A percentile compares a stretch with the other conserved stretches of the same genome.
phyloP scores from a whole-genome alignment of 2,329 filamentous ascomycete species.

The Cercospora nicotianae region DNA sequence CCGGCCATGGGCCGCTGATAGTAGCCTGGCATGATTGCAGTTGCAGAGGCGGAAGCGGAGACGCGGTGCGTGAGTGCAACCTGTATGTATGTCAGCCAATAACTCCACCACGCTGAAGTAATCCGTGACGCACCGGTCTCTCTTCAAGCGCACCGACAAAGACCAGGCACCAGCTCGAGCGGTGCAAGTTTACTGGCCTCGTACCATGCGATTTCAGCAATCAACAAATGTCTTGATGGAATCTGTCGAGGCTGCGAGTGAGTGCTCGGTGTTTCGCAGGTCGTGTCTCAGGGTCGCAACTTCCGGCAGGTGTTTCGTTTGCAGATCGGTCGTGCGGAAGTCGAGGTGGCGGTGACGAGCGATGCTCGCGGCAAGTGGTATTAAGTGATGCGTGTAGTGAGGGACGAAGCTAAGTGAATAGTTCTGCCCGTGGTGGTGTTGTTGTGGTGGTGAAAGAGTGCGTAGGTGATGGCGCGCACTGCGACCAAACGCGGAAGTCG shows the following conservation, averaged over 20 bases:
- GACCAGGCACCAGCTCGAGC: constrained; percentile 28
- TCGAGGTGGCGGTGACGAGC: not conserved
- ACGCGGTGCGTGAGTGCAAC: constrained; percentile 45
- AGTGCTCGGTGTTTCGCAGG: constrained; percentile 15
- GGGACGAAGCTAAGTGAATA: constrained; percentile 40
- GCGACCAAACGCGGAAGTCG: constrained; percentile 10
- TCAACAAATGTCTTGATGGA: constrained; percentile 14
- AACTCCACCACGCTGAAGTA: not conserved
- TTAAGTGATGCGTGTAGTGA: constrained; percentile 4
- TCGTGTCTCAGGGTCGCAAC: constrained; percentile 4
- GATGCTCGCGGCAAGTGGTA: constrained; percentile 1
- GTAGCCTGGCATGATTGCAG: constrained; percentile 53
- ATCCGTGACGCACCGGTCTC: constrained; percentile 27
- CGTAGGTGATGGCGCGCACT: constrained; percentile 18
- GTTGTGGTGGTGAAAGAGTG: constrained; percentile 19
- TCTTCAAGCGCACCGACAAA: constrained; percentile 28
- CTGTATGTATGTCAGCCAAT: constrained; percentile 19
- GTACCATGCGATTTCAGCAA: constrained; percentile 28
- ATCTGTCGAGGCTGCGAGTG: constrained; percentile 9
- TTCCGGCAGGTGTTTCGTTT: not conserved
- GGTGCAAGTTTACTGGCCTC: constrained; percentile 29
- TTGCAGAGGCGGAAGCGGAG: constrained; percentile 41
- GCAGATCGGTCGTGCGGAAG: not conserved
- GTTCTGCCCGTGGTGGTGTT: constrained; percentile 27
- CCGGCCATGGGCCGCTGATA: constrained; percentile 46